phyloP scores from a whole-genome alignment of 192 early-diverging fungal species.

The Coemansia biformis region DNA sequence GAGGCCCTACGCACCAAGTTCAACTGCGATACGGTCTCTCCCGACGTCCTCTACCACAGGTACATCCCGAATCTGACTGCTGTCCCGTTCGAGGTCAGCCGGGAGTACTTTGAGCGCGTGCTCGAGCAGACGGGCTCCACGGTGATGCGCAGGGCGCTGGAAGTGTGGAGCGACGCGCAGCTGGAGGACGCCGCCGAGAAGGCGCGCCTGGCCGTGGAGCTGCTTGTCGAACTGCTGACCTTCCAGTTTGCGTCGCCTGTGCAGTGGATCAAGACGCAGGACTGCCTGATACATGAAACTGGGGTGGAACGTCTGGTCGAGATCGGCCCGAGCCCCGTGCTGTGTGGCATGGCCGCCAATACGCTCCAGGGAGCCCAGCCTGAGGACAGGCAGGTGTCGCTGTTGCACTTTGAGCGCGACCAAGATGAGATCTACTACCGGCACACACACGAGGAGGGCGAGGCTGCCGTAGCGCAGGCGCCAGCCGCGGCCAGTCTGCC shows the following conservation, averaged over 20 bases:
- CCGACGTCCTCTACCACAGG: constrained; percentile 60
- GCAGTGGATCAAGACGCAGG: constrained; percentile 93
- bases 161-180: constrained; percentile 52
- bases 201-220: constrained; percentile 66
- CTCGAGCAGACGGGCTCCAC: constrained; percentile 64
- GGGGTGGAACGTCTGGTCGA: constrained; percentile 81
- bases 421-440: constrained; percentile 13
- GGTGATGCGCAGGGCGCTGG: constrained; percentile 62
- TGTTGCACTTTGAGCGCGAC: constrained; percentile 19
- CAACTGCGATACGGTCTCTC: constrained; percentile 65
- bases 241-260: constrained; percentile 93
- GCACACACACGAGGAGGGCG: neutral
- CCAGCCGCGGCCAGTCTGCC: neutral
- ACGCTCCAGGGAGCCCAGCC: neutral
- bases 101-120: constrained; percentile 70
- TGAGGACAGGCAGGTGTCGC: neutral
- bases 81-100: constrained; percentile 73
- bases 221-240: constrained; percentile 84
- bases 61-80: constrained; percentile 97
- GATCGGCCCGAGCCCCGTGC: constrained; percentile 78
- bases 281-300: constrained; percentile 69
- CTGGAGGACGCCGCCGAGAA: constrained; percentile 51
- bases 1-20: too few relatives aligned
- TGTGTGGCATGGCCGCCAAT: constrained; percentile 81
- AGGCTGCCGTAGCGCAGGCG: neutral